Evolutionary conservation across 2,329 filamentous ascomycete genomes (phyloP).

Genomic region (Dactylellina sp.): DNA sequence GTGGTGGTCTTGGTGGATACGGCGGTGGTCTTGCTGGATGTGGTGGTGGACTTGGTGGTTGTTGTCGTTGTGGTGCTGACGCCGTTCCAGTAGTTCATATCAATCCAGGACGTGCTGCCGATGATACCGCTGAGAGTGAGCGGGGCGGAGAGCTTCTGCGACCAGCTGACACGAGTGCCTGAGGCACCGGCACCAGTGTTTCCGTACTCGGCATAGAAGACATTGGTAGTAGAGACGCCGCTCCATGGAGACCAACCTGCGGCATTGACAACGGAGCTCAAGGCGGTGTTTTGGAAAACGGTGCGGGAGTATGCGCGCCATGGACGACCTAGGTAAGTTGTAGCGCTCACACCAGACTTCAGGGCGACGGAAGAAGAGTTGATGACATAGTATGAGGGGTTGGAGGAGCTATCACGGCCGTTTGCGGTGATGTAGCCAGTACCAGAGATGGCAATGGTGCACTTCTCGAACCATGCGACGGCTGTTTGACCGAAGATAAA

Average conservation of each 20-base stretch:
- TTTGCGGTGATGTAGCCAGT: constrained; percentile 67
- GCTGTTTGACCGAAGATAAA: constrained; percentile 71
- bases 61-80: constrained; percentile 29
- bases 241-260: constrained; percentile 73
- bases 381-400: constrained; percentile 69
- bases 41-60: constrained; percentile 13
- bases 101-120: constrained; percentile 52
- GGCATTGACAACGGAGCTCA: constrained; percentile 71
- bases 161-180: constrained; percentile 66
- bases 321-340: constrained; percentile 69
- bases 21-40: constrained; percentile 10
- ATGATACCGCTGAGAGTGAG: constrained; percentile 45
- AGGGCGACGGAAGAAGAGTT: constrained; percentile 68
- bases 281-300: constrained; percentile 67
- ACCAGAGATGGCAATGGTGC: constrained; percentile 66
- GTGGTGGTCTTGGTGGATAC: constrained; percentile 16
- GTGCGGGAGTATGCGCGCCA: constrained; percentile 69
- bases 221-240: constrained; percentile 65
- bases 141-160: constrained; percentile 33
- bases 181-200: constrained; percentile 71
- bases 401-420: constrained; percentile 64
- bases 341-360: constrained; percentile 62
- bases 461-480: constrained; percentile 68
- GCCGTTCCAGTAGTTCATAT: constrained; percentile 55
- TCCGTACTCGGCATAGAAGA: constrained; percentile 71